Percentiles rank a stretch among this genome's conserved stretches.
Evolutionary conservation across 371 early-diverging fungal species (phyloP).

Genomic region (Mucor piriformis): DNA sequence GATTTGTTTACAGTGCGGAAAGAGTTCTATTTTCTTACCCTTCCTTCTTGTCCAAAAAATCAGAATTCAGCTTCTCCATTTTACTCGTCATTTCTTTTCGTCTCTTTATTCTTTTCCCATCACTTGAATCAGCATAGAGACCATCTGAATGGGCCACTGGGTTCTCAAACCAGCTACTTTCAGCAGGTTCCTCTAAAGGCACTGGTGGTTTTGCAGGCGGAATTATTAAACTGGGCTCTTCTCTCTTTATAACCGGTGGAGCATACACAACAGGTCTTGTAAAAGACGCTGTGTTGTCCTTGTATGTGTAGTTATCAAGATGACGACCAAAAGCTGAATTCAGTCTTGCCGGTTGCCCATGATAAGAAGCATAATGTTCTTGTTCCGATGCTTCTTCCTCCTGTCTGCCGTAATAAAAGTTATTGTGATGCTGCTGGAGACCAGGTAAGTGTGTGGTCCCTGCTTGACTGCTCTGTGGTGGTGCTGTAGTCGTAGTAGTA

Average conservation of each 20-base stretch:
- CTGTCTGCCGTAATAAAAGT: constrained; percentile 3
- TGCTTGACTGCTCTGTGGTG: neutral
- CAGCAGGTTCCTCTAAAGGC: neutral
- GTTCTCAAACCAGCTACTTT: constrained; percentile 4
- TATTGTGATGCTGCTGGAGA: neutral
- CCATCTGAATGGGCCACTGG: neutral
- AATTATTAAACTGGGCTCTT: neutral
- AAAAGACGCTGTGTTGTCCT: neutral
- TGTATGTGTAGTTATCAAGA: constrained; percentile 12
- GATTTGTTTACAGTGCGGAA: too few relatives aligned
- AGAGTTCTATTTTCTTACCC: constrained; percentile 27
- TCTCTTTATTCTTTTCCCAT: constrained; percentile 37
- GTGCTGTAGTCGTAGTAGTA: neutral
- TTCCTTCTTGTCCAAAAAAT: constrained; percentile 46
- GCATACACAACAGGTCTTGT: neutral
- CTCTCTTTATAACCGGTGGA: constrained; percentile 2
- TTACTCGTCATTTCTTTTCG: constrained; percentile 40
- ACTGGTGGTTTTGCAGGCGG: neutral
- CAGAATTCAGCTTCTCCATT: constrained; percentile 42
- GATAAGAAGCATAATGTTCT: neutral
- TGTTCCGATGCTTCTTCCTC: constrained; percentile 7
- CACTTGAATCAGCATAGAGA: constrained; percentile 17
- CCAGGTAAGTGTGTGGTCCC: neutral
- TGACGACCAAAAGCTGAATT: constrained; percentile 15
- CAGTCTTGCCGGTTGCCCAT: constrained; percentile 1